Conservation (phyloP, 345 rosid genomes). For the Turritis glabra region DNA sequence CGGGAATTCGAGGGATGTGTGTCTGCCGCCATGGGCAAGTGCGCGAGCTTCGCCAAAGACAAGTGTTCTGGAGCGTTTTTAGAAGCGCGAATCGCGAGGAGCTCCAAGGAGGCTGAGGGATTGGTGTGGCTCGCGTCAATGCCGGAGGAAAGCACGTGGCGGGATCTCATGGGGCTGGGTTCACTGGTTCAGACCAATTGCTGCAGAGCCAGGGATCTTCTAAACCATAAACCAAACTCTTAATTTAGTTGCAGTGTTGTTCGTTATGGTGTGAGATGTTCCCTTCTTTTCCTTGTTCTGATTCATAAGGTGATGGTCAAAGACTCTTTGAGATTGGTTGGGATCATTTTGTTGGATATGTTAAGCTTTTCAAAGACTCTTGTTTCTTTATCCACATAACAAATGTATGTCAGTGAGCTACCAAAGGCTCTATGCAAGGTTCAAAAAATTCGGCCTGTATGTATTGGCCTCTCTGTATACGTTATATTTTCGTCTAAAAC, state of each 20-base stretch:
- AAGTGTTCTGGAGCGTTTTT: slow-evolving; percentile 57
- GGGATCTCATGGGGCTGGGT: slow-evolving; percentile 18
- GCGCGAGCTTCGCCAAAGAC: slow-evolving; percentile 58
- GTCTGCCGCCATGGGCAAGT: slow-evolving; percentile 63
- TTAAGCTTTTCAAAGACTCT: too few species aligned
- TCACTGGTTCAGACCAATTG: slow-evolving; percentile 30
- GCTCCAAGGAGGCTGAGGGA: slow-evolving; percentile 37
- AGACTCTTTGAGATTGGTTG: too few species aligned
- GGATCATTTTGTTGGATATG: too few species aligned
- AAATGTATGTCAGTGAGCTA: too few species aligned
- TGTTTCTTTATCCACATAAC: too few species aligned
- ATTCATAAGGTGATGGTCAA: too few species aligned
- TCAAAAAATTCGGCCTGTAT: too few species aligned
- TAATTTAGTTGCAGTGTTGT: background rate
- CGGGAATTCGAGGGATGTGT: slow-evolving; percentile 71
- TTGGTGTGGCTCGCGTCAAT: slow-evolving; percentile 48
- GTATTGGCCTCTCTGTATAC: too few species aligned
- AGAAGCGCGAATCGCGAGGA: slow-evolving; percentile 61
- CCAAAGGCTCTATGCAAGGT: too few species aligned
- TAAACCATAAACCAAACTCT: background rate
- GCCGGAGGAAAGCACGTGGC: slow-evolving; percentile 42
- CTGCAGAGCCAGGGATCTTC: slow-evolving; percentile 50
- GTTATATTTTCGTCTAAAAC: too few species aligned
- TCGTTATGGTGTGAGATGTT: background rate
- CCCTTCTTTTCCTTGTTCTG: background rate